Conservation (phyloP, 2,329 filamentous ascomycete genomes). For the Venturia nashicola region DNA sequence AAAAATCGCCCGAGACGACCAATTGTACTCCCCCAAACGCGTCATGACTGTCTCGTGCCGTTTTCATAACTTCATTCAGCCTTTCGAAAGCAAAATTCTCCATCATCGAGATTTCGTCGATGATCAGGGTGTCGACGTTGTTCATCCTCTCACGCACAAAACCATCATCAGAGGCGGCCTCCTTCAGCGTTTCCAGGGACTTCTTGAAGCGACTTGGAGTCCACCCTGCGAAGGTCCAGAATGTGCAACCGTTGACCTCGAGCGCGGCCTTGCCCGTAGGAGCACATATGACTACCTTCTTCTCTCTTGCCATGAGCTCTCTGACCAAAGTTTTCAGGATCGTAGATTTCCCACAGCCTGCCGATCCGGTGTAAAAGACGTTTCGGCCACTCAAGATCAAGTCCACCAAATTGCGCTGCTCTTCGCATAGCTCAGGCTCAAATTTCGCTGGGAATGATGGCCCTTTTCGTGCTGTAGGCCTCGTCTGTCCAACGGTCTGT, state of each 20-base stretch:
- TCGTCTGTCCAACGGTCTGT: neutral
- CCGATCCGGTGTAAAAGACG: slow-evolving; percentile 53
- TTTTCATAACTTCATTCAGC: slow-evolving; percentile 36
- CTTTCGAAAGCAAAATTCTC: slow-evolving; percentile 43
- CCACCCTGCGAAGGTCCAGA: slow-evolving; percentile 47
- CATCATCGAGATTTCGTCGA: slow-evolving; percentile 57
- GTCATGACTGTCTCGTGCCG: slow-evolving; percentile 15
- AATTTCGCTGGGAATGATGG: neutral
- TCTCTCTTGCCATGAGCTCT: slow-evolving; percentile 23
- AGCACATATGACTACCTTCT: slow-evolving; percentile 39
- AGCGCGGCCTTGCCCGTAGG: slow-evolving; percentile 49
- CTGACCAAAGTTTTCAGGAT: slow-evolving; percentile 38
- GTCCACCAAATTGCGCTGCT: slow-evolving; percentile 38
- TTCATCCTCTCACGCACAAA: slow-evolving; percentile 26
- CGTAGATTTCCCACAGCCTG: slow-evolving; percentile 47
- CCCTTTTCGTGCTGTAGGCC: neutral
- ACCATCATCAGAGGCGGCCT: slow-evolving; percentile 21
- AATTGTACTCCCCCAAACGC: slow-evolving; percentile 41
- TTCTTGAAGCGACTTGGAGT: slow-evolving; percentile 34
- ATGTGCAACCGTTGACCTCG: slow-evolving; percentile 43
- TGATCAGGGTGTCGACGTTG: slow-evolving; percentile 43
- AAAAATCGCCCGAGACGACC: slow-evolving; percentile 48
- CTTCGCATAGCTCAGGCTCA: slow-evolving; percentile 26
- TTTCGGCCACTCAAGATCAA: slow-evolving; percentile 40
- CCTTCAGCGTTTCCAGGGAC: slow-evolving; percentile 24